Conservation (phyloP, 129 eudicot genomes). For the Dittrichia graveolens region DNA sequence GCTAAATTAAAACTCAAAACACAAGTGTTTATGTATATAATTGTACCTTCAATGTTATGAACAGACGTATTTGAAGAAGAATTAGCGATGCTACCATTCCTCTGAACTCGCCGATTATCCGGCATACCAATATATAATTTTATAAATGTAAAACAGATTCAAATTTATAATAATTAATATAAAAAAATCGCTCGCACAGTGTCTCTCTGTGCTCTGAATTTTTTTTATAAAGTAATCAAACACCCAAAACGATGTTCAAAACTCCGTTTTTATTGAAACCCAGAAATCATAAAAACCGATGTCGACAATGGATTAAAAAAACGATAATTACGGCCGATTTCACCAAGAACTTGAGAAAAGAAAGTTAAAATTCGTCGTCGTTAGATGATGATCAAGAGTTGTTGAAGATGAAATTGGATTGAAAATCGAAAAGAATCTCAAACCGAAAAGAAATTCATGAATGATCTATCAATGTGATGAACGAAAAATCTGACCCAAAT, state of each 20-base stretch:
- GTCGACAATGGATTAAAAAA: conserved; percentile 8
- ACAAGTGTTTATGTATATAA: background rate
- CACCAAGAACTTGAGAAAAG: background rate
- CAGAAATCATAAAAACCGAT: conserved; percentile 22
- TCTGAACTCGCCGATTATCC: conserved; percentile 64
- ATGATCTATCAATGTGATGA: conserved; percentile 37
- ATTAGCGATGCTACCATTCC: conserved; percentile 56
- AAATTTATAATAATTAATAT: background rate
- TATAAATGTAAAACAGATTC: conserved; percentile 10
- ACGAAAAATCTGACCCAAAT: conserved; percentile 28
- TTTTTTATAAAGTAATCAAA: conserved; percentile 21
- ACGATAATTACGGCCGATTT: conserved; percentile 31
- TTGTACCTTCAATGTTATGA: conserved; percentile 64
- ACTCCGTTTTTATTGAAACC: conserved; percentile 18
- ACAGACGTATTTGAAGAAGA: conserved; percentile 50
- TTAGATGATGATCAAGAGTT: conserved; percentile 21
- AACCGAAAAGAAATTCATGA: conserved; percentile 26
- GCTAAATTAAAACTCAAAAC: conserved; percentile 15
- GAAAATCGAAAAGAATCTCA: conserved; percentile 18
- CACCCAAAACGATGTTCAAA: conserved; percentile 6
- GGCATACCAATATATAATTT: conserved; percentile 51
- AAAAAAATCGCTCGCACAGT: background rate
- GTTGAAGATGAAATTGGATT: conserved; percentile 20
- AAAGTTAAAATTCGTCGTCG: conserved; percentile 13
- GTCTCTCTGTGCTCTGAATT: conserved; percentile 14